Evolutionary conservation across 331 rosid genomes (phyloP).

Genomic region (Dryas integrifolia): DNA sequence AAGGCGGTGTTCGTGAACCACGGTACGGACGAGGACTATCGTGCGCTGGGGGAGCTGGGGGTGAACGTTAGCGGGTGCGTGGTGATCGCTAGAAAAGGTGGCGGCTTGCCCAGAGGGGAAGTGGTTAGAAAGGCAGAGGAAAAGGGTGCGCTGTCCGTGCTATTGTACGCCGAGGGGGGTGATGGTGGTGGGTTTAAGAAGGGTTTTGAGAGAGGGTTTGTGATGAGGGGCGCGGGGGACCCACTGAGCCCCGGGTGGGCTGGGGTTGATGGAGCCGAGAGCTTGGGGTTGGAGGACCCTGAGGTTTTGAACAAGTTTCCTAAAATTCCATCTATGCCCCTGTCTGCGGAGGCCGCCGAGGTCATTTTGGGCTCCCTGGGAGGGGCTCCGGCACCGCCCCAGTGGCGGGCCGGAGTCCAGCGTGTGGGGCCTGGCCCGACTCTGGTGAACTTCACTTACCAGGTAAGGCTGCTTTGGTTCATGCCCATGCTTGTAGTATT

Average conservation of each 20-base stretch:
- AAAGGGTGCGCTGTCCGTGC: constrained; percentile 69
- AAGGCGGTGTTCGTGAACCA: constrained; percentile 69
- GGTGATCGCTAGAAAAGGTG: constrained; percentile 60
- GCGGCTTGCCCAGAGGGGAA: constrained; percentile 48
- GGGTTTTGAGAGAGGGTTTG: constrained; percentile 95
- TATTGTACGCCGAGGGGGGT: constrained; percentile 47
- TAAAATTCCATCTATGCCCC: constrained; percentile 85
- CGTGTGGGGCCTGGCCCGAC: constrained; percentile 84
- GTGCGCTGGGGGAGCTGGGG: constrained; percentile 38
- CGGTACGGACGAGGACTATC: constrained; percentile 68
- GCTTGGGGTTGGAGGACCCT: constrained; percentile 48
- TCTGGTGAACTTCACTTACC: constrained; percentile 66
- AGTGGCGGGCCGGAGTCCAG: constrained; percentile 48
- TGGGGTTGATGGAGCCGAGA: constrained; percentile 68
- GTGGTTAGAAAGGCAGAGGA: constrained; percentile 64
- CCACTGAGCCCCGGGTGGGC: constrained; percentile 94
- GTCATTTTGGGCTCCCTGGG: constrained; percentile 50
- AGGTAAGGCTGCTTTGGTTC: constrained; percentile 36
- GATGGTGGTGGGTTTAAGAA: constrained; percentile 36
- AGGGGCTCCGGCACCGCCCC: constrained; percentile 43
- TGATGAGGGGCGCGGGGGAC: constrained; percentile 87
- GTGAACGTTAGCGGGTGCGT: constrained; percentile 70
- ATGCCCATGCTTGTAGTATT: too few relatives aligned
- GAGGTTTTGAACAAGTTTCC: constrained; percentile 75
- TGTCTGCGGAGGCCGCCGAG: constrained; percentile 60